A percentile compares a stretch with the other conserved stretches of the same genome.
Conservation (phyloP, 768 basidiomycete species). For the Lentinula lateritia region DNA sequence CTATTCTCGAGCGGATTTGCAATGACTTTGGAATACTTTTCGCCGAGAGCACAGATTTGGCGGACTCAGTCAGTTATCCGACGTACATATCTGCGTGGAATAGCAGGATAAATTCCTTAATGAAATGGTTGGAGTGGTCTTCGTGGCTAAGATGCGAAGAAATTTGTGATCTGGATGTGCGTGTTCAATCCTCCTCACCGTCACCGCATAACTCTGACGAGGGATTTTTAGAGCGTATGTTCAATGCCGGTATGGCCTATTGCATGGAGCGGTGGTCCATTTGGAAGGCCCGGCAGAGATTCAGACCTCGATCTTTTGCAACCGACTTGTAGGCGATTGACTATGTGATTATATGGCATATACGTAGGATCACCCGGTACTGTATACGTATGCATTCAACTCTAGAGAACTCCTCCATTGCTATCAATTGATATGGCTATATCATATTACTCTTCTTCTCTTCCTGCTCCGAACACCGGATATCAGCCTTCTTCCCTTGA, state of each 20-base stretch:
- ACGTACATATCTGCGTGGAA: slow-evolving; percentile 7
- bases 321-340: not conserved
- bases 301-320: not conserved
- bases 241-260: slow-evolving; percentile 17
- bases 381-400: not conserved
- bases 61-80: not conserved
- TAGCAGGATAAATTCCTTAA: slow-evolving; percentile 6
- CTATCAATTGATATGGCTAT: not conserved
- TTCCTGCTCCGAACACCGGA: not conserved
- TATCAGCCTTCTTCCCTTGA: no score
- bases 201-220: not conserved
- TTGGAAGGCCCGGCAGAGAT: slow-evolving; percentile 3
- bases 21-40: slow-evolving; percentile 14
- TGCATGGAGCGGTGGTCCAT: slow-evolving; percentile 9
- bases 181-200: not conserved
- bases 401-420: not conserved
- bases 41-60: slow-evolving; percentile 12
- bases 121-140: slow-evolving; percentile 15
- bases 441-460: not conserved
- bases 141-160: slow-evolving; percentile 15
- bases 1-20: slow-evolving; percentile 13
- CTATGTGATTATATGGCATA: not conserved
- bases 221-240: slow-evolving; percentile 11
- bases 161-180: slow-evolving; percentile 13
- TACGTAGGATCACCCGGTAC: not conserved